Percentiles rank a stretch among this genome's conserved stretches.
Conservation (phyloP, 2,329 filamentous ascomycete species). For the Pseudocercospora ulei region DNA sequence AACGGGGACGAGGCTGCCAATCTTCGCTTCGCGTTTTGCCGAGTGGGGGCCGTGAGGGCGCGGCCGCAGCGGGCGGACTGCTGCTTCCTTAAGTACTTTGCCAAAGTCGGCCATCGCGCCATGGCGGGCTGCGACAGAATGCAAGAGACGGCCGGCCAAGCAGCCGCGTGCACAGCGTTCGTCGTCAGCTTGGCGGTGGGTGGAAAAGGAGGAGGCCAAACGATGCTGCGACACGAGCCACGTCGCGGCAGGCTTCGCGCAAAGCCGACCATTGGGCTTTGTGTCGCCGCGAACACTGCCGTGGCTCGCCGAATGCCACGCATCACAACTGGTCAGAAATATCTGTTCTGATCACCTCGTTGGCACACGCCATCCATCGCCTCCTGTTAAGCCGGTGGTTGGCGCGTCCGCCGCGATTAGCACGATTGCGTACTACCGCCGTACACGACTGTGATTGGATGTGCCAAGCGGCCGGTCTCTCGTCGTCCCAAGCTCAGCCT, state of each 20-base stretch:
- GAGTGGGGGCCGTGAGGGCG: background rate
- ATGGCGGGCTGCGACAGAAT: background rate
- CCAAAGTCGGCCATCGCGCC: too few species aligned
- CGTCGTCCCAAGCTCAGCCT: slow-evolving; percentile 8
- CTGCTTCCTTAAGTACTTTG: slow-evolving; percentile 1
- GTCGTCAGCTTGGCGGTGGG: too few species aligned
- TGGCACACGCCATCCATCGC: background rate
- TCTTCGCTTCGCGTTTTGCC: too few species aligned
- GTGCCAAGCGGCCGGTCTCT: slow-evolving; percentile 1
- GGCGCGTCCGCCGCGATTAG: slow-evolving; percentile 4
- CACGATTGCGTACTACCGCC: background rate
- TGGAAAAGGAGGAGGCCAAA: too few species aligned
- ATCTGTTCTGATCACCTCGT: slow-evolving; percentile 1
- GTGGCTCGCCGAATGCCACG: slow-evolving; percentile 2
- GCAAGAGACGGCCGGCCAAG: background rate
- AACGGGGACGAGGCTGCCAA: slow-evolving; percentile 1
- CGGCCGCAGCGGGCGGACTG: background rate
- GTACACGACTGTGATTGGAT: slow-evolving; percentile 4
- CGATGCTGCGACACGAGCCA: slow-evolving; percentile 8
- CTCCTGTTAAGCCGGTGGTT: background rate
- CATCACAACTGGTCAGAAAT: slow-evolving; percentile 3
- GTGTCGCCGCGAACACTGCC: background rate
- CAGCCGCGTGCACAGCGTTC: too few species aligned
- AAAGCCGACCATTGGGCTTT: background rate
- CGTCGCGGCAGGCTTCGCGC: slow-evolving; percentile 5